Evolutionary conservation across 169 alveolate species (phyloP).

Genomic region (Plasmodium berghei): DNA sequence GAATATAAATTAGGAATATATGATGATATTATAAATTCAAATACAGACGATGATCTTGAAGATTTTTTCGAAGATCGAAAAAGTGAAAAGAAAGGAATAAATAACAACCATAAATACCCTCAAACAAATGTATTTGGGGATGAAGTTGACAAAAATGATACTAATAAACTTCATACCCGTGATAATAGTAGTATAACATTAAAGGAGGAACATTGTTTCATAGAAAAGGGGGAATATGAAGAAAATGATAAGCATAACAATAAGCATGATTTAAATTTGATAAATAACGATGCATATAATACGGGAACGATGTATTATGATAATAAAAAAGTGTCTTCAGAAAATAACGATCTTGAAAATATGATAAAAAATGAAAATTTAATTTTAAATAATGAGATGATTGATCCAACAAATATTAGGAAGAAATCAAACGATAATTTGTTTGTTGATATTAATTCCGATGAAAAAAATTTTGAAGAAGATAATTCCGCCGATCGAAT

Average conservation of each 20-base stretch:
- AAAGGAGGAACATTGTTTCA: background rate
- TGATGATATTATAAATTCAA: slow-evolving; percentile 36
- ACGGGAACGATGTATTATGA: slow-evolving; percentile 5
- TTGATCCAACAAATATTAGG: background rate
- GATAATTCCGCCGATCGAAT: no score
- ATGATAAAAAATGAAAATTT: slow-evolving; percentile 7
- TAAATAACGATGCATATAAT: slow-evolving; percentile 12
- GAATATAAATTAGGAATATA: background rate
- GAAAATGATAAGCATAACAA: slow-evolving; percentile 5
- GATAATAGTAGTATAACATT: background rate
- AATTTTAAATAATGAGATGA: slow-evolving; percentile 18
- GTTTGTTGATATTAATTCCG: slow-evolving; percentile 11
- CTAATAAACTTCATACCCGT: background rate
- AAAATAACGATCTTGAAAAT: slow-evolving; percentile 2
- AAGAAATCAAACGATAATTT: slow-evolving; percentile 18
- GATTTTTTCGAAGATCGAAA: slow-evolving; percentile 52
- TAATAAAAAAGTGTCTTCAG: slow-evolving; percentile 22
- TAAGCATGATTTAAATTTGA: background rate
- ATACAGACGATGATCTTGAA: slow-evolving; percentile 66
- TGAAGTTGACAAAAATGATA: background rate
- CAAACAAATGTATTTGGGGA: background rate
- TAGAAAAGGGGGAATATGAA: background rate
- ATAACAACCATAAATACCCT: background rate
- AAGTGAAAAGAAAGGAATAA: slow-evolving; percentile 9
- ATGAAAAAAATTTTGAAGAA: slow-evolving; percentile 3